Evolutionary conservation across 83 land plant genomes (phyloP).

Genomic region (Diphasiastrum complanatum): DNA sequence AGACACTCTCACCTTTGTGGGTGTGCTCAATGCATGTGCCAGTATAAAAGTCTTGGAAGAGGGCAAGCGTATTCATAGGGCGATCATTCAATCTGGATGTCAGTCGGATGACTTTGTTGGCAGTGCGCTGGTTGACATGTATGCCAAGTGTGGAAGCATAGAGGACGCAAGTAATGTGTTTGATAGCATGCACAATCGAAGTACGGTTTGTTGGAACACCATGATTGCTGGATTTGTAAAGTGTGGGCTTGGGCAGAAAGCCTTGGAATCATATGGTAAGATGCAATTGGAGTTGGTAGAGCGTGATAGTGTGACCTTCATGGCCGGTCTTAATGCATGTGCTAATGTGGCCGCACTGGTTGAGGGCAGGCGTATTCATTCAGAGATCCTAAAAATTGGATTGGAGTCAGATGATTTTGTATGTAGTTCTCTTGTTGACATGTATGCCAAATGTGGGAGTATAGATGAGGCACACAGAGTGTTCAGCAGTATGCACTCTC

Average conservation of each 20-base stretch:
- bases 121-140: conserved; percentile 39
- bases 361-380: conserved; percentile 34
- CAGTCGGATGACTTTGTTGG: conserved; percentile 28
- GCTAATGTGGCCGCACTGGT: conserved; percentile 21
- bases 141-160: conserved; percentile 39
- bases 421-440: conserved; percentile 24
- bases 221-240: conserved; percentile 48
- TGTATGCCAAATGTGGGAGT: conserved; percentile 44
- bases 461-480: conserved; percentile 33
- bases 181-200: conserved; percentile 19
- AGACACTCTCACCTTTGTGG: conserved; percentile 33
- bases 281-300: conserved; percentile 28
- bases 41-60: conserved; percentile 22
- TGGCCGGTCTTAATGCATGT: conserved; percentile 39
- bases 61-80: conserved; percentile 44
- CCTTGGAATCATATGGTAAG: conserved; percentile 20
- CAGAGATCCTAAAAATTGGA: conserved; percentile 17
- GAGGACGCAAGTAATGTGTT: conserved; percentile 30
- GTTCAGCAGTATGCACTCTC: conserved; percentile 31
- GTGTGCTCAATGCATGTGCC: conserved; percentile 36
- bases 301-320: conserved; percentile 39
- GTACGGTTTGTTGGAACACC: conserved; percentile 40
- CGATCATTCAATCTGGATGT: conserved; percentile 23
- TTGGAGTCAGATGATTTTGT: conserved; percentile 31
- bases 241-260: conserved; percentile 28